Base-by-base conservation (phyloP, 305 asterid species). In the Caryopteris hybrid region DNA sequence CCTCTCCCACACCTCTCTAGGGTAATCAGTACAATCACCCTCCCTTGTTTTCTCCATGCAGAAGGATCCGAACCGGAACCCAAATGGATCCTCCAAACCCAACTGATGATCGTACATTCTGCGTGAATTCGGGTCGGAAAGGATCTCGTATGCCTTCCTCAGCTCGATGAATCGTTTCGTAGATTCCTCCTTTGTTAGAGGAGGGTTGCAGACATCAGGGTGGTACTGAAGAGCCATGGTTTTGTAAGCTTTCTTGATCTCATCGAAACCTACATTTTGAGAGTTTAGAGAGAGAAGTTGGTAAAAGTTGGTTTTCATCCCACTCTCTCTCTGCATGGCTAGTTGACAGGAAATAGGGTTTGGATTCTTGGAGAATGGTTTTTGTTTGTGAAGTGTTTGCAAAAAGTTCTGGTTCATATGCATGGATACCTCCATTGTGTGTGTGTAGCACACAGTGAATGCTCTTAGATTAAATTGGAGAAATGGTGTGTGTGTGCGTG, bases 171-270 rank as follows among this genome's bases (percentile, higher is more conserved):
- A 84, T 21, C 73, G 67, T 33, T 50, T 69, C 1, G 85, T 75
- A 0, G 82, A 79, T 54, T 84, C 89, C 50, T 75, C 78, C 59
- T 77, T 79, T 0, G 68, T 47, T 1, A 70, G 64, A 7, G 22
- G 45, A n/a, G 34, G 5, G 21, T 20, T 50, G 31, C 79, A 75
- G 27, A 69, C 76, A 70, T 84, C 90, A 3, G 90, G 90, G 59
- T 84, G 90, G 62, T 71, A 76, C 48, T 71, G 78, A 43, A 73
- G 83, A 59, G 85, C 84, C 81, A 72, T 73, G 31, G 64, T 52
- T 76, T 71, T 78, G 54, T 78, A 82, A 29, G 87, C 84, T 78
- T 61, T 83, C 68, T 80, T 80, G 9, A 83, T 81, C 70, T 83
- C 88, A 36, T 76, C 82, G 58, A 74, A 36, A 20, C 84, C 80